phyloP scores from a whole-genome alignment of 2,329 filamentous ascomycete genomes.

The Alternaria sp. region DNA sequence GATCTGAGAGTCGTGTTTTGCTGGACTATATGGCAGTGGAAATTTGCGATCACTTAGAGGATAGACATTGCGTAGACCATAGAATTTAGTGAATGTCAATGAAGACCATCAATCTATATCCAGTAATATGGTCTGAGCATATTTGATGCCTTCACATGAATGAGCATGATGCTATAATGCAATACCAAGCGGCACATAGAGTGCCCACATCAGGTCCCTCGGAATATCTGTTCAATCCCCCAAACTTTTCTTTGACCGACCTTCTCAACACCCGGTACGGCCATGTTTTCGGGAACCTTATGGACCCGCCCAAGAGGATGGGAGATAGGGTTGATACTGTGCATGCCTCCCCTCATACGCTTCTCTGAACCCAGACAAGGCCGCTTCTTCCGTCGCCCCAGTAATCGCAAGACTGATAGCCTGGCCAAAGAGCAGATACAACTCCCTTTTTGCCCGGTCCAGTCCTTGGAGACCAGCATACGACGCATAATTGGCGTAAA shows the following conservation, averaged over 20 bases:
- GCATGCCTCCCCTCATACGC: slow-evolving; percentile 27
- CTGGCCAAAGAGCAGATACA: slow-evolving; percentile 37
- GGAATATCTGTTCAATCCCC: not conserved
- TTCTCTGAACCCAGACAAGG: slow-evolving; percentile 32
- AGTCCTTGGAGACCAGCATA: not conserved
- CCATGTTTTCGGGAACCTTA: not conserved
- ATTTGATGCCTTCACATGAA: not conserved
- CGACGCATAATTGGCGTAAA: not conserved
- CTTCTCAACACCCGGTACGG: not conserved
- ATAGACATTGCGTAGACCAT: not conserved
- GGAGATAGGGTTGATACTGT: slow-evolving; percentile 14
- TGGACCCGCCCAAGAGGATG: not conserved
- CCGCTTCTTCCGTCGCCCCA: slow-evolving; percentile 34
- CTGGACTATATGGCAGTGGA: not conserved
- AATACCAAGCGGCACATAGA: not conserved
- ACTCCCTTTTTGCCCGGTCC: slow-evolving; percentile 18
- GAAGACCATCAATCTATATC: not conserved
- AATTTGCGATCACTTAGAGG: not conserved
- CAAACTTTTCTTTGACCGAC: not conserved
- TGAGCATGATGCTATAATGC: not conserved
- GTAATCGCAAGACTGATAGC: slow-evolving; percentile 34
- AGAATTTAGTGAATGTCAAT: not conserved
- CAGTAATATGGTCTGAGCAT: not conserved
- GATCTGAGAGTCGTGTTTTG: not conserved
- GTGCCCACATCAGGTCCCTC: not conserved